Evolutionary conservation across 2,329 filamentous ascomycete genomes (phyloP).

Genomic region (Apiospora kogelbergensis): DNA sequence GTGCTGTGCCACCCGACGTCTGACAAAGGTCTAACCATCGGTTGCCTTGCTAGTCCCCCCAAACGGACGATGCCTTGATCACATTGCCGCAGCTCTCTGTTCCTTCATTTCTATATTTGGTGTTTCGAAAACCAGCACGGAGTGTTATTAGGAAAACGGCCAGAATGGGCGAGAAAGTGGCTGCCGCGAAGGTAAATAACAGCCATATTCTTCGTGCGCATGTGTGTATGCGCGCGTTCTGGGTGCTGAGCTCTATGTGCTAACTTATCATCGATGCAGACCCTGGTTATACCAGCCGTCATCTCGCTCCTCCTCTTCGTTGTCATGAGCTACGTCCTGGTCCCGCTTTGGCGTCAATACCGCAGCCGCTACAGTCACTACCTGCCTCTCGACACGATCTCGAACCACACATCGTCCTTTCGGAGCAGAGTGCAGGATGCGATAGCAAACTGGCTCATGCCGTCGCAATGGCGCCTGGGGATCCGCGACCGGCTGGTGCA

Average conservation of each 20-base stretch:
- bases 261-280: constrained; percentile 43
- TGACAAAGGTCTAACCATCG: not conserved
- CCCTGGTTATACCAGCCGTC: constrained; percentile 67
- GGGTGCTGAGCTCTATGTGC: not conserved
- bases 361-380: constrained; percentile 72
- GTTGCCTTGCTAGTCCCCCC: not conserved
- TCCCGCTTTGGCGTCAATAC: constrained; percentile 70
- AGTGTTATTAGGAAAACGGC: not conserved
- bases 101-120: not conserved
- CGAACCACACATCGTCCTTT: constrained; percentile 54
- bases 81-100: not conserved
- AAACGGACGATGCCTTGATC: not conserved
- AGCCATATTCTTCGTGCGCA: not conserved
- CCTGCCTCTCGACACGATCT: constrained; percentile 65
- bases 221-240: not conserved
- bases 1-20: not conserved
- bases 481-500: constrained; percentile 40
- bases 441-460: constrained; percentile 41
- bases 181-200: not conserved
- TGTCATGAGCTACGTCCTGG: constrained; percentile 60
- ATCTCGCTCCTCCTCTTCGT: constrained; percentile 71
- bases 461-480: constrained; percentile 49
- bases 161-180: constrained; percentile 6
- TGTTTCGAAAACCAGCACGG: not conserved
- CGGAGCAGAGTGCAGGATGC: constrained; percentile 49